A percentile compares a stretch with the other conserved stretches of the same genome.
Evolutionary conservation across 192 early-diverging fungal genomes (phyloP).

Genomic region (Chytriomyces sp.): DNA sequence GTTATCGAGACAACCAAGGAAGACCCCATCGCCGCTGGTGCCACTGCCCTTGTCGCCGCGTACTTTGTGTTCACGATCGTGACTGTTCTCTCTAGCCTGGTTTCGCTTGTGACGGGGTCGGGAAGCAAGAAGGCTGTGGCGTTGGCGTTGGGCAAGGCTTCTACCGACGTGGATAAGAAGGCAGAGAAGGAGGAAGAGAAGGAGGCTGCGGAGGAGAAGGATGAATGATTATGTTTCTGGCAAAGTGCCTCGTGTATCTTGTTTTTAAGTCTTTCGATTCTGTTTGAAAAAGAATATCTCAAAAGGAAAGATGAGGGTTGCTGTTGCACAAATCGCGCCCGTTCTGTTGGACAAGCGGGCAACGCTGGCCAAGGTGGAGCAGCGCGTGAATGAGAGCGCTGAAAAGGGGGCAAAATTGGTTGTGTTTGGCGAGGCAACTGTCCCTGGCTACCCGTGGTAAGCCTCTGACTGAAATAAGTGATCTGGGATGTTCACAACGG

Average conservation of each 20-base stretch:
- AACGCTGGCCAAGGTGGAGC: neutral
- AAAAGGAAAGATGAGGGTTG: constrained; percentile 21
- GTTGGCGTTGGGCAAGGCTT: neutral
- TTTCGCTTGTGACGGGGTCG: neutral
- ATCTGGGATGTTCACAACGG: too few relatives aligned
- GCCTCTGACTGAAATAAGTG: too few relatives aligned
- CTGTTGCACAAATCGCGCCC: constrained; percentile 5
- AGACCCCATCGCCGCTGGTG: constrained; percentile 38
- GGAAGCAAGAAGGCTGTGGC: neutral
- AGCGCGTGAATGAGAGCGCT: neutral
- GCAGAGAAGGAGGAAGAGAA: too few relatives aligned
- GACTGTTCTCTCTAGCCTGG: constrained; percentile 5
- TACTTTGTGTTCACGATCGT: constrained; percentile 12
- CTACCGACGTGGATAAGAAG: too few relatives aligned
- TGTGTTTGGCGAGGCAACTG: constrained; percentile 22
- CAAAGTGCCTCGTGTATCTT: neutral
- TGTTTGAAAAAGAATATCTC: neutral
- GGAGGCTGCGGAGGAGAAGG: too few relatives aligned
- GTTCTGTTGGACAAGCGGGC: constrained; percentile 20
- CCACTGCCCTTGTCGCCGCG: constrained; percentile 17
- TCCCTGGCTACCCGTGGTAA: constrained; percentile 23
- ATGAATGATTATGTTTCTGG: neutral
- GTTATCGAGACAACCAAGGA: constrained; percentile 45
- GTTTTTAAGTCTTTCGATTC: neutral
- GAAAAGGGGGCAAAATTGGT: constrained; percentile 5